phyloP scores from a whole-genome alignment of 148 eudicot genomes.

The Vaccinium darrowii region DNA sequence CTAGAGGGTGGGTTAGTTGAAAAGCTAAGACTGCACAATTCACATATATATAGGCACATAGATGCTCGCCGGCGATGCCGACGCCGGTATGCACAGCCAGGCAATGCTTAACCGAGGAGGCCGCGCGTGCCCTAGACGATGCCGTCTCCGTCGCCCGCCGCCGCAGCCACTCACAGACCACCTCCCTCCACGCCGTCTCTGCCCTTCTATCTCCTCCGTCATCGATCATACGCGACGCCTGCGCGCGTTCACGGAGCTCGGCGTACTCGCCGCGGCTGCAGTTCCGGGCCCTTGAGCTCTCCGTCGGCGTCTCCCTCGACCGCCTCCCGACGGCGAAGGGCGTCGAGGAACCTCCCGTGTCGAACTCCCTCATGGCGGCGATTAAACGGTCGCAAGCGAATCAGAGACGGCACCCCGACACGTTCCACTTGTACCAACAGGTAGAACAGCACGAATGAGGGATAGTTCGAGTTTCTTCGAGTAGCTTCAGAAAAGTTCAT shows the following conservation, averaged over 20 bases:
- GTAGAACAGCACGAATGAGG: not conserved
- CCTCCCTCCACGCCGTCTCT: conserved; percentile 84
- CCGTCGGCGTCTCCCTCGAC: conserved; percentile 72
- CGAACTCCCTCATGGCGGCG: conserved; percentile 95
- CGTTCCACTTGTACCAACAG: conserved; percentile 56
- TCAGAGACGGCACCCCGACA: conserved; percentile 87
- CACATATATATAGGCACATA: not conserved
- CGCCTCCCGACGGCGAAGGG: conserved; percentile 48
- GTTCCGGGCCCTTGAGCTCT: conserved; percentile 77
- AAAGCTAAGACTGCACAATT: not conserved
- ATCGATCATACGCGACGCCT: conserved; percentile 67
- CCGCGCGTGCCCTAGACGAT: conserved; percentile 70
- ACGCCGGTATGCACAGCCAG: conserved; percentile 83
- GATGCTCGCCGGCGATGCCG: conserved; percentile 64
- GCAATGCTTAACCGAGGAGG: conserved; percentile 82
- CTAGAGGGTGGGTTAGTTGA: not conserved
- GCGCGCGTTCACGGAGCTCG: conserved; percentile 53
- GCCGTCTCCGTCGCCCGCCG: conserved; percentile 85
- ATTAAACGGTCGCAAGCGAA: conserved; percentile 89
- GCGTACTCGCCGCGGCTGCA: conserved; percentile 68
- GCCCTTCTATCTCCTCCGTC: conserved; percentile 64
- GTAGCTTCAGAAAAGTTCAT: too few relatives aligned
- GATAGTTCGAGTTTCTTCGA: not conserved
- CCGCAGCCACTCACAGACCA: conserved; percentile 80
- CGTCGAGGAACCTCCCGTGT: conserved; percentile 64